Percentiles rank a stretch among this genome's conserved stretches.
phyloP scores from a whole-genome alignment of 208 protist genomes.

The Hexamita inflata region DNA sequence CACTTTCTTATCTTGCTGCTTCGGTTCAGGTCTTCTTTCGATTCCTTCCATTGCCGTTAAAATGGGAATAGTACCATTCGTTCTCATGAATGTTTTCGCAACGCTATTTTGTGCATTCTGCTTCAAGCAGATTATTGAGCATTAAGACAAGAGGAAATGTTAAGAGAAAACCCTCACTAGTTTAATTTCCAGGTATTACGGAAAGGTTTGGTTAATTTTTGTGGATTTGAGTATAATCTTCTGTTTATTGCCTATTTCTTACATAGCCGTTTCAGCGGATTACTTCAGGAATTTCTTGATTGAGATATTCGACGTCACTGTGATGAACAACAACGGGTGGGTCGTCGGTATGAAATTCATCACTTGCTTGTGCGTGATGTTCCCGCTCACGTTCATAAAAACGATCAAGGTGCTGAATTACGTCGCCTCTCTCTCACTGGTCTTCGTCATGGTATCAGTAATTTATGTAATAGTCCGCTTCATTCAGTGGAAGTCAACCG shows the following conservation, averaged over 20 bases:
- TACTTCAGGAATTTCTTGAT: neutral
- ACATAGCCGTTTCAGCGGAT: neutral
- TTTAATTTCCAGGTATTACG: neutral
- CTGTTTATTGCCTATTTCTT: conserved; percentile 7
- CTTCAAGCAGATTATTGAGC: neutral
- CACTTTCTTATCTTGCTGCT: conserved; percentile 1
- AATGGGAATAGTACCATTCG: neutral
- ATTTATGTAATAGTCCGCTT: neutral
- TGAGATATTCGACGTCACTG: neutral
- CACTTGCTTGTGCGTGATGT: neutral
- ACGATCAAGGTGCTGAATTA: conserved; percentile 6
- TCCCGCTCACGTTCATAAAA: neutral
- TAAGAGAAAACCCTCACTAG: neutral
- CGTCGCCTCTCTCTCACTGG: neutral
- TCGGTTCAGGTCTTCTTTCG: conserved; percentile 18
- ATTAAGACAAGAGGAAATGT: neutral
- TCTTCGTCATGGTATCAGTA: neutral
- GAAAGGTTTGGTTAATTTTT: neutral
- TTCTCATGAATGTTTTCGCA: neutral
- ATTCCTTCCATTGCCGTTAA: neutral
- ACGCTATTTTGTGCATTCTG: neutral
- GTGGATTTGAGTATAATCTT: neutral
- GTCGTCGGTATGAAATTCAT: neutral
- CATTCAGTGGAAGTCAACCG: neutral
- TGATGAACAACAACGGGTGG: neutral